Evolutionary conservation across 2,329 filamentous ascomycete genomes (phyloP).

Genomic region (Lasiodiplodia citricola): DNA sequence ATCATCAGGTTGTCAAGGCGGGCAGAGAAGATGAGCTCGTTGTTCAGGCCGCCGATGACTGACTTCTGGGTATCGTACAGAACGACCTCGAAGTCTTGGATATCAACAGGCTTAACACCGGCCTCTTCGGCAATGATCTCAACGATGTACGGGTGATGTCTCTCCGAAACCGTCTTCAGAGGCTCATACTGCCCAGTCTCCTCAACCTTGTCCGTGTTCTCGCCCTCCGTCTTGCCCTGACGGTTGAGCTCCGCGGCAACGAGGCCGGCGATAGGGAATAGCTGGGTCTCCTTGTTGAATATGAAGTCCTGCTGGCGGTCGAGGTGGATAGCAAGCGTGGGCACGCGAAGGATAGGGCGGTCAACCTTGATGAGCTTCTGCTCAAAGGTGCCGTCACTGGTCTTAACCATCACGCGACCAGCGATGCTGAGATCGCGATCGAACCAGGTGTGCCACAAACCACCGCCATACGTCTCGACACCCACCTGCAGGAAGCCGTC

Average conservation of each 20-base stretch:
- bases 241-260: constrained; percentile 88
- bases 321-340: constrained; percentile 92
- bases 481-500: constrained; percentile 93
- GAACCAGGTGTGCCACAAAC: constrained; percentile 98
- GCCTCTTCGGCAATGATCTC: constrained; percentile 83
- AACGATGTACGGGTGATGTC: constrained; percentile 88
- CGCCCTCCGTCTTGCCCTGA: constrained; percentile 60
- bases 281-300: constrained; percentile 96
- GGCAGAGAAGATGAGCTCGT: constrained; percentile 96
- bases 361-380: constrained; percentile 90
- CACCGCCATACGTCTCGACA: constrained; percentile 95
- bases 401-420: constrained; percentile 82
- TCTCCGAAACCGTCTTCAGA: constrained; percentile 75
- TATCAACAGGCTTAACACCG: constrained; percentile 69
- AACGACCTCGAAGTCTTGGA: constrained; percentile 95
- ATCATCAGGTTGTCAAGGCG: constrained; percentile 94
- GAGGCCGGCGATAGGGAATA: constrained; percentile 91
- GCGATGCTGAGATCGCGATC: constrained; percentile 92
- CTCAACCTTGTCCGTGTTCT: constrained; percentile 47
- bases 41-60: constrained; percentile 83
- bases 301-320: constrained; percentile 84
- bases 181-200: constrained; percentile 66
- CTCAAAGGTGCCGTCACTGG: constrained; percentile 73
- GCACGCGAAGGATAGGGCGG: constrained; percentile 87
- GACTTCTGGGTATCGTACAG: constrained; percentile 95